These are phyloP conservation scores for Isoetes taiwanensis DNA, from an alignment of 75 land plant genomes.

Conservation along the genomic window DNA sequence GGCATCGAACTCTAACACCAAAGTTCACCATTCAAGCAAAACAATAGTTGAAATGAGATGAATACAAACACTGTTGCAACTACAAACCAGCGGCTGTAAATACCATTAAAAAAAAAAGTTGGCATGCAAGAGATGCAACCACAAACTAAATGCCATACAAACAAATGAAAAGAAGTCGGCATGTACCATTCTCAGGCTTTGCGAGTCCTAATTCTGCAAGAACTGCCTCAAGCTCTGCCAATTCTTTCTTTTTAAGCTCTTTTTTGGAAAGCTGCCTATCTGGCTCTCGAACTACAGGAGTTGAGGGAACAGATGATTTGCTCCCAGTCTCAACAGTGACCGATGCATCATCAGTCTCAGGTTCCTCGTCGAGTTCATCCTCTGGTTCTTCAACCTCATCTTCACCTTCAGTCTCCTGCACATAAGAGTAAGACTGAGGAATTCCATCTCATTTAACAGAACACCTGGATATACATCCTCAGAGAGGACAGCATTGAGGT, in stretches of 20 bases:
- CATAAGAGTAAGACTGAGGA: background rate
- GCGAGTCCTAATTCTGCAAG: conserved; percentile 60
- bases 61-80: too few relatives aligned
- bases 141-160: too few relatives aligned
- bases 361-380: conserved; percentile 63
- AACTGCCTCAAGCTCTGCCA: conserved; percentile 85
- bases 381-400: conserved; percentile 58
- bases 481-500: background rate
- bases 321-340: conserved; percentile 12
- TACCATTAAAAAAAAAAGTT: too few relatives aligned
- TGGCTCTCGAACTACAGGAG: conserved; percentile 44
- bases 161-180: too few relatives aligned
- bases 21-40: too few relatives aligned
- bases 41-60: too few relatives aligned
- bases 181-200: conserved; percentile 41
- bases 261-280: conserved; percentile 93
- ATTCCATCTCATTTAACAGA: background rate
- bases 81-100: too few relatives aligned
- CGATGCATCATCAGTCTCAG: conserved; percentile 36
- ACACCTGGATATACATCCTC: background rate
- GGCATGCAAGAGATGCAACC: too few relatives aligned
- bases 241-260: conserved; percentile 80
- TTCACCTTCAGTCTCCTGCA: conserved; percentile 92
- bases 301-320: conserved; percentile 18
- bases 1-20: too few relatives aligned